Evolutionary conservation across 257 asterid genomes (phyloP), one percentile per base, ranked within the genome.

Genomic region (Gardenia jasminoides): DNA sequence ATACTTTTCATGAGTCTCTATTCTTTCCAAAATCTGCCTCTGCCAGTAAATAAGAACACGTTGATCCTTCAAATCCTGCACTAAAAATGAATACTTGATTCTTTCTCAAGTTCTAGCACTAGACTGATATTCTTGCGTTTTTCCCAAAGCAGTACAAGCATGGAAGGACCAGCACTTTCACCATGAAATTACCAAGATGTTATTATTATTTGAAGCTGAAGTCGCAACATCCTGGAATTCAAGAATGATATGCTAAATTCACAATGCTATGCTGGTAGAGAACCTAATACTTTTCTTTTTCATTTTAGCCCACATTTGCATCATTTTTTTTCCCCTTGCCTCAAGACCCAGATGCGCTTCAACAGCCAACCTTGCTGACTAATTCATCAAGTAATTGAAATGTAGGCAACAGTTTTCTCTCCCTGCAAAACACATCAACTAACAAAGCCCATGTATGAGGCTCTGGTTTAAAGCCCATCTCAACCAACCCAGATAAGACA

Each of bases 391-490:
- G 89, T 56, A 93, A 88, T 77, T 86, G 78, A 86, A 95, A 92
- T 16, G 84, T 88, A 69, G 97, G 91, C 88, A 94, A 85, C n/a
- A 95, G 84, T 87, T 89, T 93, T 77, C 99, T 86, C 73, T 92
- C 98, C 77, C 97, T 85, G 74, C 88, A 89, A 70, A 84, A 80
- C 46, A 84, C 83, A 77, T 90, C 97, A 39, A 95, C 77, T 75
- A 95, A 81, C 83, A 84, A 43, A 76, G 84, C 81, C 99, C 99
- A 95, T 30, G 97, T 88, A 65, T 24, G 39, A 41, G 90, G 85
- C 69, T 88, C 90, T n/a, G 99, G 99, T 82, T 85, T 90, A 79
- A 93, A 92, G 39, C 93, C 90, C 86, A 75, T 78, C 74, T 84
- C 92, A 9, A 82, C 82, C 83, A 95, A 85, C 46, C 96, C 93